Evolutionary conservation across 352 stramenopile species (phyloP).

Genomic region (Phytophthora brassicae): DNA sequence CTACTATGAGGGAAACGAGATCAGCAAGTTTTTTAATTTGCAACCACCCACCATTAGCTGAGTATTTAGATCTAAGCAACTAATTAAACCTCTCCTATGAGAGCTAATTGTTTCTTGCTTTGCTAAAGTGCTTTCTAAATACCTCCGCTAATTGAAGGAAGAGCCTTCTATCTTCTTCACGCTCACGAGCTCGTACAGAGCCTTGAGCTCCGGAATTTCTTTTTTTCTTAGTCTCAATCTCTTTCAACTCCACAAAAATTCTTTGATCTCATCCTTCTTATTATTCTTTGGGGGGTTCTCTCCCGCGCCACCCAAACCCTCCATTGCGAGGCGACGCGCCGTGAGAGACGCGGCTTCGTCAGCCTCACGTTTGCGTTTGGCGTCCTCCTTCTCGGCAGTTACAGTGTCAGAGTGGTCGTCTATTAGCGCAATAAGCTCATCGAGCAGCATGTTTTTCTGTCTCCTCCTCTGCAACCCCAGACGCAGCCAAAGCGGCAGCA

Average conservation of each 20-base stretch:
- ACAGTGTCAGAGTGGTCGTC: conserved; percentile 1
- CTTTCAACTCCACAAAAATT: conserved; percentile 7
- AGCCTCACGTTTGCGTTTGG: neutral
- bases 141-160: neutral
- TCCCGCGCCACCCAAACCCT: neutral
- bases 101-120: conserved; percentile 3
- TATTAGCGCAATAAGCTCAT: conserved; percentile 12
- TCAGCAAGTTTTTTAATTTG: conserved; percentile 16
- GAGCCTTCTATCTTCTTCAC: conserved; percentile 7
- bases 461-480: conserved; percentile 1
- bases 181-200: conserved; percentile 9
- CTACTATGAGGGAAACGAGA: conserved; percentile 11
- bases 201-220: neutral
- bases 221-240: conserved; percentile 12
- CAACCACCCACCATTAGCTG: conserved; percentile 7
- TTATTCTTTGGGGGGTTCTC: neutral
- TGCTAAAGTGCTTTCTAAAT: conserved; percentile 12
- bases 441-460: conserved; percentile 8
- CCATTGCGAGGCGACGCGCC: neutral
- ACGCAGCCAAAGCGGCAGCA: neutral
- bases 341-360: neutral
- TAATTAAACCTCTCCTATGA: neutral
- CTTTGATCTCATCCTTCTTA: neutral
- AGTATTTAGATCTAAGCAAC: conserved; percentile 9
- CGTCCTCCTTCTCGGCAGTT: neutral